Conservation (phyloP, 1,284 basidiomycete genomes). For the Coniferiporia sulphurascens region DNA sequence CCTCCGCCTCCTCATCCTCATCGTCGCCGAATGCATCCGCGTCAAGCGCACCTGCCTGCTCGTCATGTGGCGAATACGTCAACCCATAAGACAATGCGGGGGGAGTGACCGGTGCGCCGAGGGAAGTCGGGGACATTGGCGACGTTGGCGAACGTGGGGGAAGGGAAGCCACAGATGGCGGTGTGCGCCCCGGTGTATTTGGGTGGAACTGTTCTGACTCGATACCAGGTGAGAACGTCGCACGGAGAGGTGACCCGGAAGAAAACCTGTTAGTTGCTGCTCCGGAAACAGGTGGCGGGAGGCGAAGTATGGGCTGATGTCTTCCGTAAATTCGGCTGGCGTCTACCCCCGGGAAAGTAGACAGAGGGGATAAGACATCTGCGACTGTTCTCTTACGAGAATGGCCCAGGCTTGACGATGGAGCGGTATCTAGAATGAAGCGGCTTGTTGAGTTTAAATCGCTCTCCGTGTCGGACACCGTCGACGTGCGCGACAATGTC, state of each 20-base stretch:
- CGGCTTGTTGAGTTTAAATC: background rate
- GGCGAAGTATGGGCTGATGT: slow-evolving; percentile 12
- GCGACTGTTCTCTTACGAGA: background rate
- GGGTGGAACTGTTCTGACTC: background rate
- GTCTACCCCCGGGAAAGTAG: background rate
- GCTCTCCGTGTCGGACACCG: background rate
- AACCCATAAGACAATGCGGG: too few species aligned
- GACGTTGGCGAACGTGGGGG: slow-evolving; percentile 1
- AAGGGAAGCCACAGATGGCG: background rate
- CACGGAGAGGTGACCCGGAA: background rate
- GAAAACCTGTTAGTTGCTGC: background rate
- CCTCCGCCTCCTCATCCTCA: background rate
- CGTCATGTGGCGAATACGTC: too few species aligned
- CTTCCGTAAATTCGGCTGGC: background rate
- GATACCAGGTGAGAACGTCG: background rate
- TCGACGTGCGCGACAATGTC: background rate
- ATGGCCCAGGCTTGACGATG: background rate
- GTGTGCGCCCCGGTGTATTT: background rate
- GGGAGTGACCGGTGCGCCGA: too few species aligned
- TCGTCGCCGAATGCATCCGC: background rate
- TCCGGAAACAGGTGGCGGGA: background rate
- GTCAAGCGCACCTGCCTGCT: background rate
- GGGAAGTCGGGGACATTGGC: background rate
- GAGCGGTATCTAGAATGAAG: background rate
- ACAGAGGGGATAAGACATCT: background rate